Conservation (phyloP, 305 asterid species). For the Ruellia speciosa region DNA sequence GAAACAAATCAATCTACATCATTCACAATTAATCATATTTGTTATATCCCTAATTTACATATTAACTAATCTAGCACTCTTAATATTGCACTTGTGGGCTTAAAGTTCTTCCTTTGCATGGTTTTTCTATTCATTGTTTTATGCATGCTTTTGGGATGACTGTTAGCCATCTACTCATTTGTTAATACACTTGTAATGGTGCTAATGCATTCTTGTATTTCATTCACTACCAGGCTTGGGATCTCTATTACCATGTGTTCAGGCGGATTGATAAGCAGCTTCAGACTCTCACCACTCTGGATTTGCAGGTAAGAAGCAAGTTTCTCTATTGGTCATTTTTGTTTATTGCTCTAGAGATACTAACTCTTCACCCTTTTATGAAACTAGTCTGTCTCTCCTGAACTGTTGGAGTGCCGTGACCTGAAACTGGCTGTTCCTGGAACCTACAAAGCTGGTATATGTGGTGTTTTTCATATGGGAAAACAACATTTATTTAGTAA, state of each 20-base stretch:
- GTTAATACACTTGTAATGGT: conserved; percentile 6
- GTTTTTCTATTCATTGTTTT: background rate
- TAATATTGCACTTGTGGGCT: too few relatives aligned
- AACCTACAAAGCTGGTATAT: conserved; percentile 84
- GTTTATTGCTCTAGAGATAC: conserved; percentile 12
- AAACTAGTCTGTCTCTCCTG: conserved; percentile 91
- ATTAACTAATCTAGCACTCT: too few relatives aligned
- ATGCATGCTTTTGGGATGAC: conserved; percentile 5
- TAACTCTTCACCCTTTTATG: conserved; percentile 22
- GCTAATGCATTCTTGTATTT: conserved; percentile 23
- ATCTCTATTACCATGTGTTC: conserved; percentile 93
- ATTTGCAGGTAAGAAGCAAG: conserved; percentile 68
- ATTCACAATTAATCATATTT: too few relatives aligned
- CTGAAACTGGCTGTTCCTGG: conserved; percentile 98
- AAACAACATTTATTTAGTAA: background rate
- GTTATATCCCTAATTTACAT: too few relatives aligned
- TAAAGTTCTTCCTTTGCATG: too few relatives aligned
- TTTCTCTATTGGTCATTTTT: conserved; percentile 17
- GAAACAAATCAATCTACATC: too few relatives aligned
- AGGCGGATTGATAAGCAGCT: conserved; percentile 97
- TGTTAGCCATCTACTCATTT: background rate
- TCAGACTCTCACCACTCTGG: conserved; percentile 86
- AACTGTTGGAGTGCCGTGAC: conserved; percentile 76
- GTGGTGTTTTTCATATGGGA: conserved; percentile 2
- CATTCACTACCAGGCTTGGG: conserved; percentile 75